Evolutionary conservation across 2,329 filamentous ascomycete species (phyloP).

Genomic region (Aspergillus pseudoviridinutans): DNA sequence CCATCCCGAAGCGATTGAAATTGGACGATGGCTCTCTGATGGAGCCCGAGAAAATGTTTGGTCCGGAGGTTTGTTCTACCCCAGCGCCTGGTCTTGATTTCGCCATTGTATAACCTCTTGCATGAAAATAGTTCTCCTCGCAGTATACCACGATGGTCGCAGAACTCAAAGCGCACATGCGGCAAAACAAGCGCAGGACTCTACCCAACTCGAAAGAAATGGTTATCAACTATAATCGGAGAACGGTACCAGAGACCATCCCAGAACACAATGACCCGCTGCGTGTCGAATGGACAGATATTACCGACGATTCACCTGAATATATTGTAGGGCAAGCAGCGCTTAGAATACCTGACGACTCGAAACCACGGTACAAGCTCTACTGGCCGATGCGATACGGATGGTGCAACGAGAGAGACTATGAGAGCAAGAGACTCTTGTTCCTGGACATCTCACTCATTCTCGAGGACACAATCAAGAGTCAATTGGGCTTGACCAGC

Average conservation of each 20-base stretch:
- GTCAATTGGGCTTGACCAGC: constrained; percentile 73
- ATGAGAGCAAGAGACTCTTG: constrained; percentile 71
- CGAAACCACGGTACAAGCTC: constrained; percentile 81
- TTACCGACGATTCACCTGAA: constrained; percentile 63
- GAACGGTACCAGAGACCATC: constrained; percentile 79
- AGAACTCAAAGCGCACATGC: constrained; percentile 86
- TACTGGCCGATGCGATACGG: constrained; percentile 89
- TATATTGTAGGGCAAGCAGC: constrained; percentile 81
- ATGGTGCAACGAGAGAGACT: constrained; percentile 87
- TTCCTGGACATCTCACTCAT: constrained; percentile 85
- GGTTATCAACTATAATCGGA: constrained; percentile 88
- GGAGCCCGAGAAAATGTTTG: constrained; percentile 75
- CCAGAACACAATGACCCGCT: constrained; percentile 92
- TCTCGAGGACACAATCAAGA: constrained; percentile 77
- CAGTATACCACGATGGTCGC: constrained; percentile 76
- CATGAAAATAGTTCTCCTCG: constrained; percentile 48
- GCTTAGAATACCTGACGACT: constrained; percentile 82
- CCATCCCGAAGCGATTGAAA: constrained; percentile 65
- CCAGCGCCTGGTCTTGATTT: background rate
- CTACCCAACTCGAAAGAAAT: constrained; percentile 96
- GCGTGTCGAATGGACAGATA: constrained; percentile 92
- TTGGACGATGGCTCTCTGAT: constrained; percentile 48
- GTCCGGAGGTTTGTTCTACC: constrained; percentile 64
- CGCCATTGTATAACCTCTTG: constrained; percentile 1
- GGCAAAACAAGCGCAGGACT: constrained; percentile 88